phyloP scores from a whole-genome alignment of 768 basidiomycete species.

The Termitomyces sp. region DNA sequence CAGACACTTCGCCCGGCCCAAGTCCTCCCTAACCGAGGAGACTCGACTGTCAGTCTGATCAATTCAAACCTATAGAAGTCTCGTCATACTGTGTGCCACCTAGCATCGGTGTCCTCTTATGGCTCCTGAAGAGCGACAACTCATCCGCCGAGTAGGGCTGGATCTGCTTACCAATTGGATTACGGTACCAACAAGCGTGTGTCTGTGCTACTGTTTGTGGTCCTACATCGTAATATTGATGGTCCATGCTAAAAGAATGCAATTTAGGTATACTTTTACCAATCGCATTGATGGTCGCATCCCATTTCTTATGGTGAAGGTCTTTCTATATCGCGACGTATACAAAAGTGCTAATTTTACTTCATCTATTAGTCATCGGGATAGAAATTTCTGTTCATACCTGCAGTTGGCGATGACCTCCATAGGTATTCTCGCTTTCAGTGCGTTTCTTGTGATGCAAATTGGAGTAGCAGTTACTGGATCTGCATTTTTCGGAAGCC shows the following conservation, averaged over 20 bases:
- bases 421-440: background rate
- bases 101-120: background rate
- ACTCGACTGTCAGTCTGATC: background rate
- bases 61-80: background rate
- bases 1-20: too few relatives aligned
- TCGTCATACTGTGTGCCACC: background rate
- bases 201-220: background rate
- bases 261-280: background rate
- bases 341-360: background rate
- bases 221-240: background rate
- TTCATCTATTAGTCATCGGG: background rate
- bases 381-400: background rate
- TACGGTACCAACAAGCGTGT: background rate
- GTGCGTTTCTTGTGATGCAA: background rate
- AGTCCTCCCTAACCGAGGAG: background rate
- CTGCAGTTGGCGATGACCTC: background rate
- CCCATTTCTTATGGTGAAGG: background rate
- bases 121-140: background rate
- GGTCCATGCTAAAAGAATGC: background rate
- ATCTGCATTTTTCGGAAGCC: background rate
- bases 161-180: background rate
- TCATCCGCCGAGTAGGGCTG: background rate
- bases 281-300: background rate
- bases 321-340: background rate
- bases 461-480: background rate